Evolutionary conservation across 345 rosid species (phyloP).

Genomic region (Syzygium aromaticum): DNA sequence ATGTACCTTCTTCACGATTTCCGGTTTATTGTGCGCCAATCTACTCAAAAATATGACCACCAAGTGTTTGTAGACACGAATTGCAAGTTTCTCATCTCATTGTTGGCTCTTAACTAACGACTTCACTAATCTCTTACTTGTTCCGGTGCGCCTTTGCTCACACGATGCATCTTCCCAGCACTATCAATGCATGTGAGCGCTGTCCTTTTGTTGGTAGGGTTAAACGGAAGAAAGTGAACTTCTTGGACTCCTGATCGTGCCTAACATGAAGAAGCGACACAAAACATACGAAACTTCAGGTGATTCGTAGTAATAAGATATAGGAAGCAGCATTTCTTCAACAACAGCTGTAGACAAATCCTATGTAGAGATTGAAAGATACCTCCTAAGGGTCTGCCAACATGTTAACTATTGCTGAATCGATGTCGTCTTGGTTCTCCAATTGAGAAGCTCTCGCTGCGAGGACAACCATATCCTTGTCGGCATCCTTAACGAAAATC

Average conservation of each 20-base stretch:
- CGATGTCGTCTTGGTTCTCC: constrained; percentile 35
- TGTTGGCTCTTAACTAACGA: constrained; percentile 14
- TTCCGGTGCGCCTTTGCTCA: constrained; percentile 23
- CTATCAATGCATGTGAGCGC: constrained; percentile 25
- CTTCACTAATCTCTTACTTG: constrained; percentile 7
- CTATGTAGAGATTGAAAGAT: neutral
- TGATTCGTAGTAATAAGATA: neutral
- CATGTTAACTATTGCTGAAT: constrained; percentile 25
- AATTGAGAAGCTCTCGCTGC: constrained; percentile 33
- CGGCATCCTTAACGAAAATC: constrained; percentile 22
- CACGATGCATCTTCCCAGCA: constrained; percentile 12
- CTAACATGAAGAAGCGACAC: neutral
- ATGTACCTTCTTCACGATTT: constrained; percentile 36
- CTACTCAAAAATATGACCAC: neutral
- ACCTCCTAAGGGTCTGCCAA: constrained; percentile 32
- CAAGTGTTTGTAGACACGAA: neutral
- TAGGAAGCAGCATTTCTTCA: neutral
- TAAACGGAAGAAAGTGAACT: constrained; percentile 33
- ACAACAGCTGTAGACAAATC: neutral
- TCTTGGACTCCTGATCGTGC: constrained; percentile 26
- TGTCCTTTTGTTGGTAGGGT: constrained; percentile 32
- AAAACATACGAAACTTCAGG: neutral
- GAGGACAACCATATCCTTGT: constrained; percentile 25
- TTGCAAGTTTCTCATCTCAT: constrained; percentile 1
- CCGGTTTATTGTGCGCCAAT: neutral